Percentiles rank a stretch among this genome's conserved stretches.
phyloP scores from a whole-genome alignment of 805 yeast species.

The Candida parachauliodes region DNA sequence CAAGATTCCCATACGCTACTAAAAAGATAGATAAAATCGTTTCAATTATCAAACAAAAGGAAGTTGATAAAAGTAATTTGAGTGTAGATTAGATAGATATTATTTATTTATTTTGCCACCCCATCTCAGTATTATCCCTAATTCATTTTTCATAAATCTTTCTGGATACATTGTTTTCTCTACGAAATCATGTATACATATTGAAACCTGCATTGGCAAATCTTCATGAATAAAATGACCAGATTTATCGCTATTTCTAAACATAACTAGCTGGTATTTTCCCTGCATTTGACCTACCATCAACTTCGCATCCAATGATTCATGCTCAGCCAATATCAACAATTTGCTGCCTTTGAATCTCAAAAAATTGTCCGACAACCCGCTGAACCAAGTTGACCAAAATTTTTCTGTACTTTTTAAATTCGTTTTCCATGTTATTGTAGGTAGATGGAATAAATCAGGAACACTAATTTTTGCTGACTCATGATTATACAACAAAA shows the following conservation, averaged over 20 bases:
- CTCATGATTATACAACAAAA: constrained; percentile 48
- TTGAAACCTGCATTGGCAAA: constrained; percentile 63
- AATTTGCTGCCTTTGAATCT: constrained; percentile 51
- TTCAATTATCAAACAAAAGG: constrained; percentile 45
- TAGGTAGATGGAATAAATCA: constrained; percentile 40
- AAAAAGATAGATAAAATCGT: constrained; percentile 83
- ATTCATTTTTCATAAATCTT: constrained; percentile 26
- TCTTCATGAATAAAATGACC: constrained; percentile 98
- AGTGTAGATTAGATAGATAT: constrained; percentile 41
- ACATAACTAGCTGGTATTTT: constrained; percentile 81
- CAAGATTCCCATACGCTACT: constrained; percentile 85
- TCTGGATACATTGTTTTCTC: constrained; percentile 41
- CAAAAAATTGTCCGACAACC: constrained; percentile 53
- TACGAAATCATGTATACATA: constrained; percentile 48
- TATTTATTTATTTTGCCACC: constrained; percentile 28
- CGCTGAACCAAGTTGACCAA: constrained; percentile 84
- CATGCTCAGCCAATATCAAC: constrained; percentile 83
- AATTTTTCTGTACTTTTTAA: constrained; percentile 55
- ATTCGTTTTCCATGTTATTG: constrained; percentile 60
- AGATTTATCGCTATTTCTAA: constrained; percentile 47
- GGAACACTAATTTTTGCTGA: constrained; percentile 84
- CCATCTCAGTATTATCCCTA: constrained; percentile 36
- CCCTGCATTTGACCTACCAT: constrained; percentile 99
- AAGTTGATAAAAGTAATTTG: constrained; percentile 28
- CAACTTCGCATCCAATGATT: constrained; percentile 76